Evolutionary conservation across 768 basidiomycete genomes (phyloP), one percentile per base, ranked within the genome.

Genomic region (Hygrophorus pudorinus): DNA sequence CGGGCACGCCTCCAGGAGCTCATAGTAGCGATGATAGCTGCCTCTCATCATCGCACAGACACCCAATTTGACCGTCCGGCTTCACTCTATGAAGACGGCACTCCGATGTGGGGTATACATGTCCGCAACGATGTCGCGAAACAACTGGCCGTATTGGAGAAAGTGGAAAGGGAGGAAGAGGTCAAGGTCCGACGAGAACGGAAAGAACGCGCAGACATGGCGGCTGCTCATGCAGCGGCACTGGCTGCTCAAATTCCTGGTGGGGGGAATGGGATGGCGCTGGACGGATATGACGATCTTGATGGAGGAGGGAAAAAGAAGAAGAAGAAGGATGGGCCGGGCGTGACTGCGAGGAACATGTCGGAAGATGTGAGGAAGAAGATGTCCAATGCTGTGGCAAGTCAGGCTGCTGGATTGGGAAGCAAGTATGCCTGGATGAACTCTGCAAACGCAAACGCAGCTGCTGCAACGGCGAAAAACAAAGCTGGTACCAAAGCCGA

Each of bases 401-500:
- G 80, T 51, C 87, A 88, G 57, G 87, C 87, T 4, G 86, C 88
- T n/a, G 90, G 90, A 0, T 57, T 88, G 16, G 78, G 80, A 1
- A 79, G 83, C 16, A 83, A 81, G 61, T 93, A 91, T 54, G 72
- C 85, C 12, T 93, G 90, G 90, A 88, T 92, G 86, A 88, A 67
- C 12, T 75, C 83, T 4, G 74, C 78, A 2, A 75, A 69, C 48
- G 63, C 70, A 24, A 24, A 24, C 1, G 64, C 68, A 2, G 59
- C 72, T 14, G 51, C 72, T 0, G 40, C 71, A 1, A 59, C 69
- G 9, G 52, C 66, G 5, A 57, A 63, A 32, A 59, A 48, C 20
- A 71, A 73, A 42, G 52, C 67, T 3, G 63, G 62, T 33, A 52
- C 53, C 10, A 53, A 65, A 1, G 48, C 65, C 10, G 48, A 65